Evolutionary conservation across 805 yeast genomes (phyloP), one percentile per base, ranked within the genome.

Genomic region (Candida dajiaensis): DNA sequence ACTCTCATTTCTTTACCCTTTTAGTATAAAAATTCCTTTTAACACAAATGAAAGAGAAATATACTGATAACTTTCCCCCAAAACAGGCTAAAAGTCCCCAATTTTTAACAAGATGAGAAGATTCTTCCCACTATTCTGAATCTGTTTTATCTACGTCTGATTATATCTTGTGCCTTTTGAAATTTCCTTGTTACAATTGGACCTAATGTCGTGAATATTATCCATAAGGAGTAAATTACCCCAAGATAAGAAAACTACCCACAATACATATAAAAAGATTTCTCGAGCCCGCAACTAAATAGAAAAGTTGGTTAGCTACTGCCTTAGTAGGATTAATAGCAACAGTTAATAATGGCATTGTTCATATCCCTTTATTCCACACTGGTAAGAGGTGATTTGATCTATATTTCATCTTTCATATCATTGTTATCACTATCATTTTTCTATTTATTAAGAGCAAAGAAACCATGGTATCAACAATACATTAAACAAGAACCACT

Each of bases 401-500:
- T 33, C 36, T 16, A 8, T 5, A 16, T 33, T 12, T 33, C 36
- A 11, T 33, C 36, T 2, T 33, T 33, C 19, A 11, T 33, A 16
- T 16, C 36, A 16, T 16, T 33, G 20, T 4, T 33, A 33, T 33
- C 20, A 2, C 7, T 18, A 33, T 33, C 36, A 16, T 33, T 33
- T 33, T 33, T 16, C 12, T 33, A 33, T 16, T 8, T 33, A 33
- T 16, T 33, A 3, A 16, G 13, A 16, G 7, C 36, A 12, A 16
- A 18, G 18, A 33, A 33, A 16, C 36, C 41, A 38, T 47, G 50
- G 50, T 40, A 40, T 21, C 21, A 25, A 19, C 29, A 40, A 13
- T 23, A 37, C 7, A 47, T 40, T 6, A 37, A 16, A 11, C 38
- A 43, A 28, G 56, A 51, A 20, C 71, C 71, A 11, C 42, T 68